A percentile compares a stretch with the other conserved stretches of the same genome.
phyloP scores from a whole-genome alignment of 768 basidiomycete species.

The Russula brevipes region DNA sequence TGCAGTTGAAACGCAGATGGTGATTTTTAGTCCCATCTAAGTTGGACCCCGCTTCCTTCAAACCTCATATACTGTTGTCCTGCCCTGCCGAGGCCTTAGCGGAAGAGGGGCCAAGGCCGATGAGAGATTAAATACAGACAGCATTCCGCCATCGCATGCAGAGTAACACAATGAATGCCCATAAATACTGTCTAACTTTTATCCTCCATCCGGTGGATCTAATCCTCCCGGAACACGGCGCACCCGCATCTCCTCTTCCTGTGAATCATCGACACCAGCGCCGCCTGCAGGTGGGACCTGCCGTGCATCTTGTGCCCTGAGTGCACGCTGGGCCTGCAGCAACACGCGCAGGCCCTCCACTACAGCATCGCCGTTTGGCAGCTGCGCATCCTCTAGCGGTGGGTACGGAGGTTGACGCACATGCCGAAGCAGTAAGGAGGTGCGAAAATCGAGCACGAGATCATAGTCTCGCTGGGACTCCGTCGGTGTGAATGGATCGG shows the following conservation, averaged over 20 bases:
- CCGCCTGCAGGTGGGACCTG: constrained; percentile 26
- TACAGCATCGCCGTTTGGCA: constrained; percentile 57
- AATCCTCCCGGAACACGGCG: constrained; percentile 31
- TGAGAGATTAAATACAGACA: constrained; percentile 8
- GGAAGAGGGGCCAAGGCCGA: background rate
- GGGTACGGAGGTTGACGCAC: constrained; percentile 51
- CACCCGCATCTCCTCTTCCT: constrained; percentile 34
- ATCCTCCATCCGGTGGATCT: constrained; percentile 23
- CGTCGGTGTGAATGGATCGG: constrained; percentile 21
- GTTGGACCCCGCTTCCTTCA: background rate
- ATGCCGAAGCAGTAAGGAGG: constrained; percentile 49
- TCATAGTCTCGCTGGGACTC: constrained; percentile 20
- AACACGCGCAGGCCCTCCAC: constrained; percentile 41
- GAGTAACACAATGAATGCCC: constrained; percentile 10
- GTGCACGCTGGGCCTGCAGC: constrained; percentile 44
- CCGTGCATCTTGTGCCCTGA: constrained; percentile 21
- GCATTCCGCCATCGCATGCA: constrained; percentile 2
- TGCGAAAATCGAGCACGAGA: constrained; percentile 51
- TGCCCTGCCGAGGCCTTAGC: background rate
- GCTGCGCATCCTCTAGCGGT: constrained; percentile 37
- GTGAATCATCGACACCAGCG: constrained; percentile 29
- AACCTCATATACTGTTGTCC: too few relatives aligned
- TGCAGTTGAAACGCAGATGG: constrained; percentile 55
- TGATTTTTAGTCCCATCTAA: constrained; percentile 27
- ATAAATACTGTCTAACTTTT: constrained; percentile 9